phyloP scores from a whole-genome alignment of 768 basidiomycete species.

The Rubroboletus satanas region DNA sequence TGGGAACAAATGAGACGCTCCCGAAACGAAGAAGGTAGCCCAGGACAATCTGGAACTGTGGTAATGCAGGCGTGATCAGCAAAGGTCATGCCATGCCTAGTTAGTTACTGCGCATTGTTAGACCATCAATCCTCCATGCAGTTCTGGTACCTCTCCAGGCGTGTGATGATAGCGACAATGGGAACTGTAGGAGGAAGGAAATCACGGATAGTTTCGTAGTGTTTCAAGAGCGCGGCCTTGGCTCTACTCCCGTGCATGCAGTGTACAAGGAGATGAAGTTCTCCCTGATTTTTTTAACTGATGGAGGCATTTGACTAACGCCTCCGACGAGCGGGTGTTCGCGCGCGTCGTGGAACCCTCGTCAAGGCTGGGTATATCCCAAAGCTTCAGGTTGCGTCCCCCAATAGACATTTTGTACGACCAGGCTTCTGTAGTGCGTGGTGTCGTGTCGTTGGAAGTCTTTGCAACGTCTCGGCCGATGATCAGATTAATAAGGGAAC shows the following conservation, averaged over 20 bases:
- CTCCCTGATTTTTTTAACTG: neutral
- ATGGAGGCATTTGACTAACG: conserved; percentile 5
- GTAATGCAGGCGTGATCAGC: conserved; percentile 22
- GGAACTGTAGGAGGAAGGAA: conserved; percentile 9
- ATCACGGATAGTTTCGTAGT: conserved; percentile 10
- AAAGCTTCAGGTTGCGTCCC: conserved; percentile 9
- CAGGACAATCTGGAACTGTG: conserved; percentile 4
- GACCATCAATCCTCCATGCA: conserved; percentile 26
- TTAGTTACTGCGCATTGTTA: conserved; percentile 10
- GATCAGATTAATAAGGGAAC: conserved; percentile 25
- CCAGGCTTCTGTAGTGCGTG: conserved; percentile 12
- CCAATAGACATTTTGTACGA: conserved; percentile 13
- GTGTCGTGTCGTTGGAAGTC: conserved; percentile 19
- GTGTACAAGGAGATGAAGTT: conserved; percentile 20
- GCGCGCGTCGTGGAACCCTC: conserved; percentile 5
- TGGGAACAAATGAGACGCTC: conserved; percentile 14
- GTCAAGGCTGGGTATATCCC: conserved; percentile 20
- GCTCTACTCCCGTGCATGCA: conserved; percentile 22
- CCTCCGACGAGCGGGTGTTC: conserved; percentile 2
- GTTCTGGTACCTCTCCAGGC: conserved; percentile 17
- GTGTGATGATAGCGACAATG: conserved; percentile 17
- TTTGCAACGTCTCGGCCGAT: conserved; percentile 6
- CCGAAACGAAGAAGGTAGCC: conserved; percentile 1
- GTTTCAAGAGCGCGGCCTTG: conserved; percentile 13
- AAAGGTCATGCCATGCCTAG: conserved; percentile 15